Evolutionary conservation across 352 stramenopile species (phyloP), one percentile per base, ranked within the genome.

Genomic region (Globisporangium nunn): DNA sequence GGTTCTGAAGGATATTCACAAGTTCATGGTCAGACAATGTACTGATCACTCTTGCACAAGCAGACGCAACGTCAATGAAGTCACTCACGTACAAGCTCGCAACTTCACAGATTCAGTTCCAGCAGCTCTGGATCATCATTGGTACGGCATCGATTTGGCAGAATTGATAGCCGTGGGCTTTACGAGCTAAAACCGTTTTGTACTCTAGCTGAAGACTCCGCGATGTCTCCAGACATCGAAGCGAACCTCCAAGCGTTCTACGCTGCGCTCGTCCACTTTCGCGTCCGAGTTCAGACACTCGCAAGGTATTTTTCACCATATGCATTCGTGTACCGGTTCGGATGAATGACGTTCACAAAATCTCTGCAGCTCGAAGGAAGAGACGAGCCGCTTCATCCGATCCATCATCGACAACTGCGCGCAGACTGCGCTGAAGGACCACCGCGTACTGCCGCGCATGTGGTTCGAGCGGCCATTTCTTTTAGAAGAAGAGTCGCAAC

Each of bases 391-490:
- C 6, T 63, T 68, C 47, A 67, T 89, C n/a, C 72, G 78, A 23
- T 58, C 39, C 14, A 71, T 88, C 15, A 59, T 88, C 31, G 72
- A 89, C 33, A 46, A 68, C 6, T 87, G 81, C n/a, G 73, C 78
- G 2, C 68, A 85, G 35, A 50, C 47, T 28, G 79, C 79, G 8
- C 29, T 88, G 11, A 68, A 66, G 2, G 43, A 64, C 0, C 58
- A 78, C 40, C 70, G 71, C 15, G 68, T 75, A 10, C 56, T 91
- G 5, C 81, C 81, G 18, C 78, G 70, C 28, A 68, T 91, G 62
- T 91, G 81, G 81, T 91, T 83, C 46, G 74, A 86, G 45, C 69
- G 81, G 7, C 79, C 78, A 29, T 91, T 87, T 29, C 62, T 91
- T 37, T 52, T 90, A 29, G 79, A 90, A 55, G 79, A 90, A 55